Base-by-base conservation (phyloP, 768 basidiomycete species). In the Hydnum rufescens region DNA sequence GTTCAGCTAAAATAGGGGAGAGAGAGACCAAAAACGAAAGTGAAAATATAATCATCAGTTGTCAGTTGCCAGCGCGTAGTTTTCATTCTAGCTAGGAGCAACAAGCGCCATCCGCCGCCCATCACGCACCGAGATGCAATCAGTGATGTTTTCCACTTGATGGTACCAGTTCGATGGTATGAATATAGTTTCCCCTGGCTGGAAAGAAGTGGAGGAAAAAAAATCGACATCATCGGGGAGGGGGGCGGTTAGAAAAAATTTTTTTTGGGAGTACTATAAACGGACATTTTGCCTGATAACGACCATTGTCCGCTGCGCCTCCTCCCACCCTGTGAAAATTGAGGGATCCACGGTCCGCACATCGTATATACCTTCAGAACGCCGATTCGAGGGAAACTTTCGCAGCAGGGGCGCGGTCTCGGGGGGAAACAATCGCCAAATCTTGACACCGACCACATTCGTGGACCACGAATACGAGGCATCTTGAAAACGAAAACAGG, bases 131-230 rank as follows among this genome's bases (percentile, higher is more conserved):
- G 29, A 25, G 26, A 36, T 28, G 18, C 4, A 46, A 42, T 54
- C 53, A 47, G 39, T 25, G 19, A 25, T 2, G 31, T 23, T 52
- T 39, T 8, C 5, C 42, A 39, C 57, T 54, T 58, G 57, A 39
- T 58, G 57, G 50, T 57, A 58, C 57, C 57, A 58, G 2, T 56
- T 56, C 23, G 57, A 57, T 18, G 57, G 57, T n/a, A 57, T 57
- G 49, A 30, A 28, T 36, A 16, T 23, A n/a, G 54, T 50, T 52
- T 23, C 32, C 26, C 42, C 53, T 50, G 26, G 31, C 22, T 18
- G 34, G 36, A 2, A 5, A 32, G 28, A 3, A 30, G 22, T 26
- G n/a, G n/a, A n/a, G n/a, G n/a, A 42, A 22, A 2, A 6, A 4
- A 5, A 5, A 3, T 29, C 16, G 5, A 39, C 57, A 32, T 30